Conservation (phyloP, 305 asterid species). For the Fraxinus xanthoxyloides region DNA sequence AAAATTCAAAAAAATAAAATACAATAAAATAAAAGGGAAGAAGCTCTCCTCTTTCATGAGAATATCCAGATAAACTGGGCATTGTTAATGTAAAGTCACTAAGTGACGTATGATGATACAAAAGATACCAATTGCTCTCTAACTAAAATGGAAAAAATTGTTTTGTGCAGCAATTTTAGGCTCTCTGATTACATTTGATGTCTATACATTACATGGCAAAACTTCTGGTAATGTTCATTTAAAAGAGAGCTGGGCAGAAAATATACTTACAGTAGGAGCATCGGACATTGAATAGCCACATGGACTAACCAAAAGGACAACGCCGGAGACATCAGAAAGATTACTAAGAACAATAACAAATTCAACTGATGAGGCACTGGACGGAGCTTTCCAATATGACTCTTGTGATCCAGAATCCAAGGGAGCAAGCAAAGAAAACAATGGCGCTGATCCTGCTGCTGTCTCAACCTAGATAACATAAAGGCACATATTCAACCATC, state of each 20-base stretch:
- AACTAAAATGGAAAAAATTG: not conserved
- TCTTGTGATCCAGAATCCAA: conserved; percentile 62
- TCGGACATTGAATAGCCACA: conserved; percentile 89
- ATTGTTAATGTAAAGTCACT: not conserved
- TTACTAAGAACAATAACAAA: conserved; percentile 74
- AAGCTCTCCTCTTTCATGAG: conserved; percentile 9
- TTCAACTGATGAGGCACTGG: conserved; percentile 70
- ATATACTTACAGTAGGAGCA: conserved; percentile 83
- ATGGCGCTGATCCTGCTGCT: conserved; percentile 87
- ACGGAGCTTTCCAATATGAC: conserved; percentile 90
- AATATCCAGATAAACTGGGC: conserved; percentile 14
- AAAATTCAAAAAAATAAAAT: not conserved
- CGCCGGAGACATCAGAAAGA: conserved; percentile 87
- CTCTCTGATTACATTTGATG: conserved; percentile 11
- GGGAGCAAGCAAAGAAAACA: conserved; percentile 75
- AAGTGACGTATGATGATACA: not conserved
- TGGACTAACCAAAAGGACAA: conserved; percentile 78
- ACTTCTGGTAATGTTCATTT: conserved; percentile 11
- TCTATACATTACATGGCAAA: conserved; percentile 10
- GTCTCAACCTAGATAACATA: conserved; percentile 68
- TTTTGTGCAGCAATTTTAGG: conserved; percentile 13
- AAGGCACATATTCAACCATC: conserved; percentile 18
- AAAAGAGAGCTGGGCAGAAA: conserved; percentile 19
- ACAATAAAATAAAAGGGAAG: not conserved
- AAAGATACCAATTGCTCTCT: not conserved